These are phyloP conservation scores for Cicer pinnatifidum DNA, from an alignment of 306 rosid species.

Conservation along the genomic window DNA sequence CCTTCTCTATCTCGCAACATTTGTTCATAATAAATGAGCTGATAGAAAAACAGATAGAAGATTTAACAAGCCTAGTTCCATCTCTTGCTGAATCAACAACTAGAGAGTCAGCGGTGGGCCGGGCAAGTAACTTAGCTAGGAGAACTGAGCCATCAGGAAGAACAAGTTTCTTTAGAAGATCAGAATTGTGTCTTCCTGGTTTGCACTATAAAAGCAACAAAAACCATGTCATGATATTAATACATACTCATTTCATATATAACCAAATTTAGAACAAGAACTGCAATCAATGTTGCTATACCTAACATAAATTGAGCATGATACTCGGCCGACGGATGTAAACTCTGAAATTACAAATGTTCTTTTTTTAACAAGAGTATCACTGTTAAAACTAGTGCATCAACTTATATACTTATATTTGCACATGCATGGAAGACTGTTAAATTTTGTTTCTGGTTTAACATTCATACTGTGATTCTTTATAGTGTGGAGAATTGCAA, in stretches of 20 bases:
- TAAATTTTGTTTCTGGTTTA: too few relatives aligned
- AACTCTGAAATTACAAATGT: conserved; percentile 55
- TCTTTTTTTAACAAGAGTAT: conserved; percentile 23
- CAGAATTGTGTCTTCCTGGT: conserved; percentile 92
- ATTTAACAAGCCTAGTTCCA: conserved; percentile 62
- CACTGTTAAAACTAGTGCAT: background rate
- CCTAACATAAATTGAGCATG: conserved; percentile 96
- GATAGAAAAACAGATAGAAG: background rate
- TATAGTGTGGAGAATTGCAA: background rate
- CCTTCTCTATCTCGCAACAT: conserved; percentile 56
- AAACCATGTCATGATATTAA: background rate
- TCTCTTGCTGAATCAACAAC: conserved; percentile 96
- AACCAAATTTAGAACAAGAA: background rate
- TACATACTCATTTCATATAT: conserved; percentile 16
- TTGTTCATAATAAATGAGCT: conserved; percentile 51
- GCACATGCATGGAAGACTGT: background rate
- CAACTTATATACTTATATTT: background rate
- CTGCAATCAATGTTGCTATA: conserved; percentile 29
- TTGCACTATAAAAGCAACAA: conserved; percentile 60
- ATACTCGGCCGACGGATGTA: conserved; percentile 89
- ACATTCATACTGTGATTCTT: too few relatives aligned
- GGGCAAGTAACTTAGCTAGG: conserved; percentile 85
- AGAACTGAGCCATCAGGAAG: conserved; percentile 94
- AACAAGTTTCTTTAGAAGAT: conserved; percentile 81
- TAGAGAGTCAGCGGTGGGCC: conserved; percentile 83